Evolutionary conservation across 1,139 yeast genomes (phyloP).

Genomic region (Nakaseomyces delphensis): DNA sequence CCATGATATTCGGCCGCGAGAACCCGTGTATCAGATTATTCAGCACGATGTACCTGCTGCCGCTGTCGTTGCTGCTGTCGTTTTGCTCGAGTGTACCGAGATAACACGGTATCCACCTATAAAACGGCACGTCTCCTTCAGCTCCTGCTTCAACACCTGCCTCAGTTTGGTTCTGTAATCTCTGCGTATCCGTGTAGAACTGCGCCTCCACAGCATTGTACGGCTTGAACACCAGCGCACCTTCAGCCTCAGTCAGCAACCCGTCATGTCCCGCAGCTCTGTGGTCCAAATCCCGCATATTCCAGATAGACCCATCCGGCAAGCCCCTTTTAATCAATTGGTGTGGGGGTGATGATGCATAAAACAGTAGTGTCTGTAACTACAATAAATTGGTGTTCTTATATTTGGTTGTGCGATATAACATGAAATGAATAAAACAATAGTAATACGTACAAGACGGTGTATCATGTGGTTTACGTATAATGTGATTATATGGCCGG

Average conservation of each 20-base stretch:
- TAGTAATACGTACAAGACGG: too few relatives aligned
- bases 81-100: conserved; percentile 41
- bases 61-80: conserved; percentile 1
- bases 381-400: too few relatives aligned
- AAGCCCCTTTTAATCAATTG: too few relatives aligned
- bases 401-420: too few relatives aligned
- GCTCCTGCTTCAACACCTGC: too few relatives aligned
- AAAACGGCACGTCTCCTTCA: conserved; percentile 34
- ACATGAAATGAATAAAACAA: too few relatives aligned
- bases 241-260: conserved; percentile 50
- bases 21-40: conserved; percentile 61
- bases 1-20: conserved; percentile 61
- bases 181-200: conserved; percentile 44
- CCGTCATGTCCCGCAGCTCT: conserved; percentile 94
- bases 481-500: too few relatives aligned
- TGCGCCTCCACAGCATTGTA: conserved; percentile 55
- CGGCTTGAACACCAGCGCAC: conserved; percentile 64
- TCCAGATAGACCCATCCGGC: too few relatives aligned
- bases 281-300: conserved; percentile 23
- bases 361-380: too few relatives aligned
- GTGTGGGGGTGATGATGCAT: too few relatives aligned
- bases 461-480: too few relatives aligned
- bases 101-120: conserved; percentile 48
- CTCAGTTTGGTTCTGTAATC: conserved; percentile 11
- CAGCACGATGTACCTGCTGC: conserved; percentile 48